phyloP scores from a whole-genome alignment of 768 basidiomycete genomes.

The Boletus coccyginus region DNA sequence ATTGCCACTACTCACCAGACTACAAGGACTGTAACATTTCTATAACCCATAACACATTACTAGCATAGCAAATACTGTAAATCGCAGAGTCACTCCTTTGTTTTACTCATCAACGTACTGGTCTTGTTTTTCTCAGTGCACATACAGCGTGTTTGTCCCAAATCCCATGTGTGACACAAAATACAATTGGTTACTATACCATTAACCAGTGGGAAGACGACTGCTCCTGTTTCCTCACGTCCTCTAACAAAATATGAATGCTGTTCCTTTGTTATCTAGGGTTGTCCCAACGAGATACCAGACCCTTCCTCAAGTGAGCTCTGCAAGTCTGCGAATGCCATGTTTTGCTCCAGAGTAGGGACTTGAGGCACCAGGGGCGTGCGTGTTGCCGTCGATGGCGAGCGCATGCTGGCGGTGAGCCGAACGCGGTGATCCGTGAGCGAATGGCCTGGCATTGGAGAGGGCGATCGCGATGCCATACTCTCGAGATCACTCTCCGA shows the following conservation, averaged over 20 bases:
- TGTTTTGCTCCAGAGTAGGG: constrained; percentile 79
- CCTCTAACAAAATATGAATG: constrained; percentile 1
- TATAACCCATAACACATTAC: constrained; percentile 20
- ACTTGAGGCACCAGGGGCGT: constrained; percentile 46
- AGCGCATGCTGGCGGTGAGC: constrained; percentile 23
- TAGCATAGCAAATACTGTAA: constrained; percentile 29
- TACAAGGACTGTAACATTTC: constrained; percentile 30
- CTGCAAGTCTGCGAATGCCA: constrained; percentile 74
- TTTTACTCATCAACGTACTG: constrained; percentile 8
- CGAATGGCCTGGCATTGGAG: constrained; percentile 34
- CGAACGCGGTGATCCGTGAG: constrained; percentile 25
- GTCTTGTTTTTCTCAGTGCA: constrained; percentile 24
- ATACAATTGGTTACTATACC: constrained; percentile 7
- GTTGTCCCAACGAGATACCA: constrained; percentile 22
- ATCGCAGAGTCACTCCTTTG: constrained; percentile 29
- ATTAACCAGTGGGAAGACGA: not conserved
- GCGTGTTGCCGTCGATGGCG: constrained; percentile 33
- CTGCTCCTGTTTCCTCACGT: not conserved
- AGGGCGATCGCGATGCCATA: constrained; percentile 49
- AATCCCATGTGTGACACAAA: constrained; percentile 12
- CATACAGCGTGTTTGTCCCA: constrained; percentile 17
- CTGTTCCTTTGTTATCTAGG: constrained; percentile 1
- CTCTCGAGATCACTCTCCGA: constrained; percentile 57
- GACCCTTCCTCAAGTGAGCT: constrained; percentile 39
- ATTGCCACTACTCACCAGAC: constrained; percentile 12